Base-by-base conservation (phyloP, 208 protist genomes). In the Novymonas esmeraldas region DNA sequence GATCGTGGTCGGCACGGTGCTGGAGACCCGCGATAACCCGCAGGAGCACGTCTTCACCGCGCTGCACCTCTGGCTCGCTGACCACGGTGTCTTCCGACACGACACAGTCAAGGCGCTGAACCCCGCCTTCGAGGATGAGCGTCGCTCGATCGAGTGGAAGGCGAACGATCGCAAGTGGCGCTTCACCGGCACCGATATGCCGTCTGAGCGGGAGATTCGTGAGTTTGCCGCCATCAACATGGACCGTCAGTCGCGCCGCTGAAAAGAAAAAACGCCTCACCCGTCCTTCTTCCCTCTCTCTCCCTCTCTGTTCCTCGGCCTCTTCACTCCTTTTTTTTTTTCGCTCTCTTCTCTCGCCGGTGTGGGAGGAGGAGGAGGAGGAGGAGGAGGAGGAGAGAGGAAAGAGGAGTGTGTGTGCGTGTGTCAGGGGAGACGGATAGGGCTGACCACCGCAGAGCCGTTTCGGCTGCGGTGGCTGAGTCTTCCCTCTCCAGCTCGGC, bases 201-300 rank as follows among this genome's bases (percentile, higher is more conserved):
- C 81, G 14, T 93, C 87, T 0, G 85, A 89, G 64, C 81, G 82
- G 9, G 87, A 95, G 58, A 62, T 93, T 31, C 73, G 79, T 6
- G 90, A 95, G 64, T 95, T 93, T 70, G 81, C 85, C 31, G 90
- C 90, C 68, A 95, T 95, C 70, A 94, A 95, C 71, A 85, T 95
- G 11, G 82, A 92, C 33, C 71, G 73, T 22, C 75, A 87, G 50
- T 61, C 51, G 14, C 18, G 54, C 11, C 36, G 36, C 36, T 41
- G 11, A 41, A 41, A 11, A 11, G 36, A 11, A 5, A 11, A 11
- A 11, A 5, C 36, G 36, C 36, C 2, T 11, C 22, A 13, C 31
- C 16, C 16, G 6, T 28, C 22, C 16, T 7, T 41, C 18, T 48
- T 9, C 16, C 51, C 5, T 5, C n/a, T 41, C 18, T 28, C 28